These are phyloP conservation scores for Mycena haematopus DNA, from an alignment of 768 basidiomycete genomes.

Conservation along the genomic window DNA sequence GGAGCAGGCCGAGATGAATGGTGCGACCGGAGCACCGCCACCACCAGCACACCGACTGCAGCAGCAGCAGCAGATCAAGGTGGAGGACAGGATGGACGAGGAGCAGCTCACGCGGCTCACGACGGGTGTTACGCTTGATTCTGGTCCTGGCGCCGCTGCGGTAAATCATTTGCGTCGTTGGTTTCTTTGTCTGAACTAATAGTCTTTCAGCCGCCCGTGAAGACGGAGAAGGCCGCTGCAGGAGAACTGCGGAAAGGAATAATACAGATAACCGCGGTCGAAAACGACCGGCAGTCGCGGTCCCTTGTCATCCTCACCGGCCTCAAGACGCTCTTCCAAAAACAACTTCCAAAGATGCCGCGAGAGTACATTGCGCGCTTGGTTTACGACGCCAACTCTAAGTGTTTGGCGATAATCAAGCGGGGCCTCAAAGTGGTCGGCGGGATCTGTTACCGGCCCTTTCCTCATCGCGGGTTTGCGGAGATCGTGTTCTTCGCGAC, in stretches of 20 bases:
- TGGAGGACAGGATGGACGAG: slow-evolving; percentile 84
- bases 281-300: slow-evolving; percentile 78
- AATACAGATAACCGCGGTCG: slow-evolving; percentile 84
- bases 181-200: slow-evolving; percentile 3
- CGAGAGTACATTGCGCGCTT: slow-evolving; percentile 97
- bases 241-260: slow-evolving; percentile 82
- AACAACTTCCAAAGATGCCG: slow-evolving; percentile 98
- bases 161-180: slow-evolving; percentile 39
- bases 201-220: slow-evolving; percentile 52
- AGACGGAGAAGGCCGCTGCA: slow-evolving; percentile 78
- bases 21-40: slow-evolving; percentile 47
- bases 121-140: slow-evolving; percentile 82
- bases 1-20: slow-evolving; percentile 49
- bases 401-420: slow-evolving; percentile 92
- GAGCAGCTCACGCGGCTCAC: slow-evolving; percentile 77
- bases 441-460: slow-evolving; percentile 96
- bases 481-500: slow-evolving; percentile 99
- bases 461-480: slow-evolving; percentile 92
- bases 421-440: slow-evolving; percentile 95
- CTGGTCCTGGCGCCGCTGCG: slow-evolving; percentile 52
- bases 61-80: slow-evolving; percentile 71
- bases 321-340: slow-evolving; percentile 96
- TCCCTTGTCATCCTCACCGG: slow-evolving; percentile 89
- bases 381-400: slow-evolving; percentile 93
- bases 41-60: no score